Base-by-base conservation (phyloP, 1,284 basidiomycete species). In the Phlebopus sp. region DNA sequence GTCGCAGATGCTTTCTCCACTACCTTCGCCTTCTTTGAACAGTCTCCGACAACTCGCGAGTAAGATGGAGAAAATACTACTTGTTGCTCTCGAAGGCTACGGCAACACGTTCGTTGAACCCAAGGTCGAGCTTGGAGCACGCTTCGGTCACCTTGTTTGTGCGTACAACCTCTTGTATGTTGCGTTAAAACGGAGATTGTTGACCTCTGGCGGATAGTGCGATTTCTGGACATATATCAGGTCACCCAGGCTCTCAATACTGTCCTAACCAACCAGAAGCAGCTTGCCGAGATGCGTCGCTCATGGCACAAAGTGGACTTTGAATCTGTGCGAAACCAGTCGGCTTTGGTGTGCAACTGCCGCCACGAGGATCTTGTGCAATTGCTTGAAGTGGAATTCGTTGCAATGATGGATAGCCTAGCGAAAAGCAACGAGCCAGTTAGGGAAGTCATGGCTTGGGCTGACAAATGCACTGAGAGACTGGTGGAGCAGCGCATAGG, bases 41-140 rank as follows among this genome's bases (percentile, higher is more conserved):
- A 85, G 78, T 57, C 71, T 92, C 49, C 83, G 90, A 37, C 85
- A 88, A 61, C 73, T 92, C 46, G 90, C 89, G n/a, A 81, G 88
- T 62, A 91, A 91, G 71, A 91, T 92, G 90, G 89, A 92, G 64
- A 91, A 92, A 67, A 87, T 92, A 44, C 72, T 92, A 17, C 72
- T 92, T 29, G 75, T 86, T 37, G 86, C 90, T 23, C 72, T 92
- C 29, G 88, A 90, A 55, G 79, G 79, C 55, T 92, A 90, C 54
- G 87, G 88, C 10, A 87, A 87, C 57, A 90, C 87, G n/a, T 92
- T 92, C 67, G 87, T 92, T 39, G 90, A 92, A 64, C 90, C 89
- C 42, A 92, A 92, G 66, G 89, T 92, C 23, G 89, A 92, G 60
- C 71, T 92, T 46, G 90, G 90, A 25, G 90, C 89, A 38, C 84